Evolutionary conservation across 1,139 yeast genomes (phyloP).

Genomic region (Saccharomyces hybrid): DNA sequence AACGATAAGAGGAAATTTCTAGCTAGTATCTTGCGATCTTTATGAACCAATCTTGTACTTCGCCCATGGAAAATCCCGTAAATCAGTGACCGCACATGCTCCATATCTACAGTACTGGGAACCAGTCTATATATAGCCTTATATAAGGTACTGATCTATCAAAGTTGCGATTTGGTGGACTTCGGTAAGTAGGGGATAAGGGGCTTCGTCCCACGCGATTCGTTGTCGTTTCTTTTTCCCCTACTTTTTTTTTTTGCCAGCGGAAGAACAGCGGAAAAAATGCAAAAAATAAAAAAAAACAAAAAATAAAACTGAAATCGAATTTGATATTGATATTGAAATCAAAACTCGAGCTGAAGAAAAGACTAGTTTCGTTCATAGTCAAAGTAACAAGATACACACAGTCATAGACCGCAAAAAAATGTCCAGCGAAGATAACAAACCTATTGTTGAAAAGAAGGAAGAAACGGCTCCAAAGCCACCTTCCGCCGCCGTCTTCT

Average conservation of each 20-base stretch:
- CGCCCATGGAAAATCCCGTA: not conserved
- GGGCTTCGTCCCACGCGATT: not conserved
- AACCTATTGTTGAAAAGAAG: constrained; percentile 19
- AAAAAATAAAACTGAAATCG: not conserved
- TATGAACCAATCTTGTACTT: not conserved
- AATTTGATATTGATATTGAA: not conserved
- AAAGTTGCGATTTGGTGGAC: not conserved
- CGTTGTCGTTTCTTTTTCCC: not conserved
- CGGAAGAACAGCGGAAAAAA: not conserved
- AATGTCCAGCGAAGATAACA: constrained; percentile 31
- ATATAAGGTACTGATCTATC: not conserved
- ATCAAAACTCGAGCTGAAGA: not conserved
- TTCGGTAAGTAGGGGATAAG: not conserved
- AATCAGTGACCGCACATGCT: not conserved
- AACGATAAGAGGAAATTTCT: not conserved
- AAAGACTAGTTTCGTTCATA: not conserved
- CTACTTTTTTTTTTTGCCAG: not conserved
- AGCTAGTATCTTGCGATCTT: not conserved
- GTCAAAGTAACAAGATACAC: not conserved
- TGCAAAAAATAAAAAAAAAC: not conserved
- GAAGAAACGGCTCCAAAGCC: constrained; percentile 34
- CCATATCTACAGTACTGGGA: not conserved
- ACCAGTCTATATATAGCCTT: not conserved
- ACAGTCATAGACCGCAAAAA: not conserved
- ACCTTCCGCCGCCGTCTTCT: constrained; percentile 73